These are phyloP conservation scores for Melastoma malabathricum DNA, from an alignment of 345 rosid genomes.

Conservation along the genomic window DNA sequence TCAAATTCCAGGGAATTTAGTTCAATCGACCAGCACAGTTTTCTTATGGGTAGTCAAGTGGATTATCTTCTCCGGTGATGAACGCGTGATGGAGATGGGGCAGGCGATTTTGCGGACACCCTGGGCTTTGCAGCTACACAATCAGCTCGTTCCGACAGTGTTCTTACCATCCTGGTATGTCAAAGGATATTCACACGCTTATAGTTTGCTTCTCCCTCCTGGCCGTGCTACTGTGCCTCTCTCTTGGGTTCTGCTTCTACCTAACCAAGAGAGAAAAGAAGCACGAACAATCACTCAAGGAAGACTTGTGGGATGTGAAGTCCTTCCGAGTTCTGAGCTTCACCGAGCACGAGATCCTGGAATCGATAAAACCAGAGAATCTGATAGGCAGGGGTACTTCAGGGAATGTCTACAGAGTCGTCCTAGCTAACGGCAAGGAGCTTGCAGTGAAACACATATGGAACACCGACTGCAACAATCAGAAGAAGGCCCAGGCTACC, in stretches of 20 bases:
- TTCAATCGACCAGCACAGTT: too few species aligned
- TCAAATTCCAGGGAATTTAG: too few species aligned
- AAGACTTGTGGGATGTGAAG: slow-evolving; percentile 16
- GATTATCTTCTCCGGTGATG: too few species aligned
- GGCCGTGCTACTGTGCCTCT: slow-evolving; percentile 2
- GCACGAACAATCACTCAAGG: slow-evolving; percentile 7
- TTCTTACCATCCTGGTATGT: not conserved
- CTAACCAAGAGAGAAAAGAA: slow-evolving; percentile 4
- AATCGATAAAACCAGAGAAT: slow-evolving; percentile 15
- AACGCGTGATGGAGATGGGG: too few species aligned
- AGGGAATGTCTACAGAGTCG: slow-evolving; percentile 13
- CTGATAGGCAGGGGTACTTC: slow-evolving; percentile 13
- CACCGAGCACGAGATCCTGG: slow-evolving; percentile 17
- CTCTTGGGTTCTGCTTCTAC: slow-evolving; percentile 7
- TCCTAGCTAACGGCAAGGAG: slow-evolving; percentile 8
- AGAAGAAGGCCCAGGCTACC: slow-evolving; percentile 28
- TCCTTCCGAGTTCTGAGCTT: slow-evolving; percentile 13
- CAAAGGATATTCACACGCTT: slow-evolving; percentile 7
- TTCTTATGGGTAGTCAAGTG: not conserved
- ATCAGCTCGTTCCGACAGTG: slow-evolving; percentile 11
- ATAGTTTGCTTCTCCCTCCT: slow-evolving; percentile 7
- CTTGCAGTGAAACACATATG: slow-evolving; percentile 15
- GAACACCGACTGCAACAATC: slow-evolving; percentile 20
- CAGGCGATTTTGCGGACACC: slow-evolving; percentile 14
- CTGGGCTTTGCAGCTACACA: slow-evolving; percentile 11